Base-by-base conservation (phyloP, 2,329 filamentous ascomycete species). In the Tricladium varicosporioides region DNA sequence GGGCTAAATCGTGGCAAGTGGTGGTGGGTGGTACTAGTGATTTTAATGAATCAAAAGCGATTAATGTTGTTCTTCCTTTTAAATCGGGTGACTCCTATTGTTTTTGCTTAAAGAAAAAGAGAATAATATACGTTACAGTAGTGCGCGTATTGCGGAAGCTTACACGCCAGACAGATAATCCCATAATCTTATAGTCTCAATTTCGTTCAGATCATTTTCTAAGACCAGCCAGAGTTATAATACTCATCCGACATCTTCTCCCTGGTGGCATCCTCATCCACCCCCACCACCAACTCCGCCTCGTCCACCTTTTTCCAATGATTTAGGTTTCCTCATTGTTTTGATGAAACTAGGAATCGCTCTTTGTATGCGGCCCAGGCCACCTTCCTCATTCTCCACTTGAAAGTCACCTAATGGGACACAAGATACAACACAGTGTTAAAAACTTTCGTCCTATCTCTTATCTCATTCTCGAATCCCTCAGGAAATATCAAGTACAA, bases 401-500 rank as follows among this genome's bases (percentile, higher is more conserved):
- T 67, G 51, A 68, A 68, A 51, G 67, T 68, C 27, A 46, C 56
- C 36, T 60, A 19, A 56, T 68, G 60, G 40, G 67, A 68, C 31
- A 68, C 62, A 10, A 69, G 36, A 47, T 59, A 69, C 46, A 64
- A 13, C 16, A 70, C 64, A 5, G 65, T 63, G 48, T 67, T 65
- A 51, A 58, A 66, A 44, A 66, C 32, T 15, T 64, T 63, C n/a
- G 13, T 27, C 11, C 53, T 60, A 48, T 68, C 65, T 47, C 61
- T 65, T 18, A 18, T 40, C 50, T 65, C 62, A 36, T 68, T 54
- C 27, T 56, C 49, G 45, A 62, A 65, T 10, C 67, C 36, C 8
- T 47, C 60, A 2, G 18, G 19, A 36, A 67, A 16, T 44, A 68
- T 67, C 15, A 62, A 56, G 59, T 67, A 65, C 18, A 67, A 52